Evolutionary conservation across 768 basidiomycete species (phyloP).

Genomic region (Amyloporia xantha): DNA sequence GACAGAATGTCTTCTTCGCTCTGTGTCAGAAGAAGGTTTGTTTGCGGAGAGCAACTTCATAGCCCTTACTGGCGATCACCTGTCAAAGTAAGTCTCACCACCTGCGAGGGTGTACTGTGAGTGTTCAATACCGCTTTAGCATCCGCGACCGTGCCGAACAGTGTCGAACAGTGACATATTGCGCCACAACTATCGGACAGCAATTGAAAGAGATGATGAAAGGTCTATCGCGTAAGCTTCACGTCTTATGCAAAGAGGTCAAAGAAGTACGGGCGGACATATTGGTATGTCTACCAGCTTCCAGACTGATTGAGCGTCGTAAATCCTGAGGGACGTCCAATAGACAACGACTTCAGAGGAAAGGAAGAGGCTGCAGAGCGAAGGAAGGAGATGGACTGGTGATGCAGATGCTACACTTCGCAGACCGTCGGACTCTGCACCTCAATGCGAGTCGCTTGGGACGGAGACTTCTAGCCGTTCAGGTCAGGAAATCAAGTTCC

Average conservation of each 20-base stretch:
- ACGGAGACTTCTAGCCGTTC: too few species aligned
- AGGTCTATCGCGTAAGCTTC: background rate
- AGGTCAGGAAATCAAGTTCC: too few species aligned
- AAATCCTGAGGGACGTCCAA: too few species aligned
- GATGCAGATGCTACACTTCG: too few species aligned
- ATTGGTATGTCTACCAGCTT: background rate
- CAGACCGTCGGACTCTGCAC: too few species aligned
- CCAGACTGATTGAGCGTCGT: too few species aligned
- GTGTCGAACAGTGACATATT: background rate
- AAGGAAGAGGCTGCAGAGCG: too few species aligned
- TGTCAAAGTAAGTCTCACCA: background rate
- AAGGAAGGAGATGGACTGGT: too few species aligned
- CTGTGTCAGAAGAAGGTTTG: background rate
- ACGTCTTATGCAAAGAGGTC: background rate
- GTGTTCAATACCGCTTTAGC: background rate
- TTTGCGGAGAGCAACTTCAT: background rate
- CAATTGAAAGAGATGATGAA: background rate
- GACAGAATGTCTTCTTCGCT: background rate
- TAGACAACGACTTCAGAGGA: too few species aligned
- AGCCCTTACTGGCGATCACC: background rate
- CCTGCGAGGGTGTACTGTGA: background rate
- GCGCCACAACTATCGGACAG: background rate
- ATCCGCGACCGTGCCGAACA: background rate
- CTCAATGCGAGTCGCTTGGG: too few species aligned
- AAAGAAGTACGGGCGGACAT: background rate